Evolutionary conservation across 495 filamentous ascomycete genomes (phyloP).

Genomic region (Podospora australis): DNA sequence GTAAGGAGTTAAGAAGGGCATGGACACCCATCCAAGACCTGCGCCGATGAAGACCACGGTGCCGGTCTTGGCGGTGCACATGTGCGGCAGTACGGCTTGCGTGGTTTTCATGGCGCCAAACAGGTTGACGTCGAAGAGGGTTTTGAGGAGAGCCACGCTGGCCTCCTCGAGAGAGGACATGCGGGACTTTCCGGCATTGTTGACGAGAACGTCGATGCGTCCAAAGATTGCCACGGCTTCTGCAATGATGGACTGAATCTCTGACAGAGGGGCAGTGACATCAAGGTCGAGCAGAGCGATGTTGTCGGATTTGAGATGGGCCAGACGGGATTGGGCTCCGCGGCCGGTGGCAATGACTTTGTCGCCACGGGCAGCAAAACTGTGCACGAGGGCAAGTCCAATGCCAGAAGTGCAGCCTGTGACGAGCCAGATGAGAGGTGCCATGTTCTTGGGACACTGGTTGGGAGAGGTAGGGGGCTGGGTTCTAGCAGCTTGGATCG

Average conservation of each 20-base stretch:
- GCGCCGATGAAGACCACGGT: constrained; percentile 31
- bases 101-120: constrained; percentile 42
- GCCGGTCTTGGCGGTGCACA: constrained; percentile 40
- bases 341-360: constrained; percentile 52
- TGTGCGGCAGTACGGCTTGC: constrained; percentile 37
- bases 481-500: too few species aligned
- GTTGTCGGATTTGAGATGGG: constrained; percentile 34
- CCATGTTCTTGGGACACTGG: constrained; percentile 9
- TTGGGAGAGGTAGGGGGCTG: too few species aligned
- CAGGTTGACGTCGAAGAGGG: constrained; percentile 45
- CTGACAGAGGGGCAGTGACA: constrained; percentile 34
- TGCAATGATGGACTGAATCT: constrained; percentile 32
- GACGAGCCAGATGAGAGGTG: constrained; percentile 30
- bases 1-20: constrained; percentile 12
- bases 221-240: constrained; percentile 29
- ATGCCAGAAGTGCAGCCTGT: constrained; percentile 42
- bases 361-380: constrained; percentile 45
- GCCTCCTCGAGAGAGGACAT: constrained; percentile 39
- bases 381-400: constrained; percentile 35
- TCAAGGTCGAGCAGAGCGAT: constrained; percentile 39
- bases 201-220: constrained; percentile 49
- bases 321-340: constrained; percentile 28
- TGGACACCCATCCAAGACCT: constrained; percentile 13
- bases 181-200: constrained; percentile 49
- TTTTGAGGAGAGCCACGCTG: constrained; percentile 31